Evolutionary conservation across 352 stramenopile species (phyloP), one percentile per base, ranked within the genome.

Genomic region (Phytophthora quininea): DNA sequence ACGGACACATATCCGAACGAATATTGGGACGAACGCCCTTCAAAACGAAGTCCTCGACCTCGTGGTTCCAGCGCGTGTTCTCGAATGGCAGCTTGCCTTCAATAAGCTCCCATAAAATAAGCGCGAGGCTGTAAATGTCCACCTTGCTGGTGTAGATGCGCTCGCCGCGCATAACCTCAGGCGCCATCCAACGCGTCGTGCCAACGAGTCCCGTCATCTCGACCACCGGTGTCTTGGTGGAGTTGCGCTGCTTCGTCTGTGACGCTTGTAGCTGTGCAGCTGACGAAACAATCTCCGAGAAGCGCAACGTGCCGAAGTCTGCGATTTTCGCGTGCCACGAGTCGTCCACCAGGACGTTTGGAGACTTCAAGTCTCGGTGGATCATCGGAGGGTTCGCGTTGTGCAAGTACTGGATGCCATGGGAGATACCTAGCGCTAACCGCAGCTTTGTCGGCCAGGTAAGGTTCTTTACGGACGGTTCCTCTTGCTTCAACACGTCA

Each of bases 341-440:
- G 66, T 93, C 80, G 35, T 95, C 85, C 8, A 98, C 86, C 10
- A 98, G 69, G 14, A 98, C 86, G 56, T 97, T 98, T 0, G 90
- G 87, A 45, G 80, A 93, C 76, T 98, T 98, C 30, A 98, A 73
- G 40, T 98, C 91, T 55, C 90, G 86, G 58, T 97, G 92, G 62
- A 98, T 95, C 85, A 98, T 96, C 6, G 86, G 87, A 14, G 89
- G 90, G 35, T 93, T 90, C 4, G 88, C 83, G 40, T 92, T 95
- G 74, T 98, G 92, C 38, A 98, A 77, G 54, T 97, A 98, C 73
- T 94, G 89, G 55, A 98, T 93, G 6, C 92, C 90, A 48, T 94
- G 77, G 11, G 84, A 89, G 35, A 96, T 91, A 4, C 86, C 88
- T 1, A 96, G 66, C 0, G 86, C 88, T 0, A 96, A 77, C 7